Conservation (phyloP, 73 alveolate species). For the Paramecium tetraurelia region DNA sequence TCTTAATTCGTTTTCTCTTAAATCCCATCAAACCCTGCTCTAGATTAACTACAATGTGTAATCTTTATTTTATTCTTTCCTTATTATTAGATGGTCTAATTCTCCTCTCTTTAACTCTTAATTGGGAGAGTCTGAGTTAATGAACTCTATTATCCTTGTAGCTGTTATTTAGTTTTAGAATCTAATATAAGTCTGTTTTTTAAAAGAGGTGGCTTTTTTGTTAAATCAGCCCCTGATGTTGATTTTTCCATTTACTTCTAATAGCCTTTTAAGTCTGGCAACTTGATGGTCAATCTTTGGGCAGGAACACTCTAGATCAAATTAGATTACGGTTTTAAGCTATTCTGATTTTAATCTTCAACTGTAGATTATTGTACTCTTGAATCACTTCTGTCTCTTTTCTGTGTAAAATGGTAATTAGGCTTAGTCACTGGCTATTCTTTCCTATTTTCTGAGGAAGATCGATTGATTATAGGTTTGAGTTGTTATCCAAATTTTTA, state of each 20-base stretch:
- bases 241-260: conserved; percentile 8
- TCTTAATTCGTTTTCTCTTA: background rate
- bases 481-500: background rate
- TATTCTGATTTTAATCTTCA: background rate
- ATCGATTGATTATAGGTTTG: background rate
- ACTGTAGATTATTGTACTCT: background rate
- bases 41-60: background rate
- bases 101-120: background rate
- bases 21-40: conserved; percentile 36
- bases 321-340: background rate
- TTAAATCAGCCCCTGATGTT: background rate
- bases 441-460: background rate
- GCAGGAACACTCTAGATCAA: conserved; percentile 7
- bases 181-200: background rate
- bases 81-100: background rate
- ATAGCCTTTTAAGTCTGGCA: background rate
- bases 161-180: background rate
- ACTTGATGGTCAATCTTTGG: background rate
- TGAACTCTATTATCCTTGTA: background rate
- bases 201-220: background rate
- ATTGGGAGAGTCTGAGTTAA: background rate
- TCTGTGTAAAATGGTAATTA: conserved; percentile 3
- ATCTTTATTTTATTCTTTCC: background rate
- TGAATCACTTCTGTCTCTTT: conserved; percentile 29
- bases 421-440: background rate